Conservation (phyloP, 768 basidiomycete species). For the Leccinum fibrillosum region DNA sequence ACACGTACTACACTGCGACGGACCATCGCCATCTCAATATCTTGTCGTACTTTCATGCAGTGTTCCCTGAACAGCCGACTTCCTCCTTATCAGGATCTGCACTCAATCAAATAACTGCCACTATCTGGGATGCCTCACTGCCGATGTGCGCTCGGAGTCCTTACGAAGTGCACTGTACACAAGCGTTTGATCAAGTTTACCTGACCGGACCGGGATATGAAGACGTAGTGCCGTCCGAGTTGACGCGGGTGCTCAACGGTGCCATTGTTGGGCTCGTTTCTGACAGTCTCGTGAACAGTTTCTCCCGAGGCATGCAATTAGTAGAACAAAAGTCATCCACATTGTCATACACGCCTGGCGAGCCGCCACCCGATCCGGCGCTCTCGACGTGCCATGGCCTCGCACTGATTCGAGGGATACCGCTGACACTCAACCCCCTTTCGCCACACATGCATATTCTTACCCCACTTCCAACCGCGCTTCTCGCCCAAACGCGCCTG, state of each 20-base stretch:
- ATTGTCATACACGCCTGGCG: conserved; percentile 60
- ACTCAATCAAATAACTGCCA: conserved; percentile 37
- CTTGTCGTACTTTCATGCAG: conserved; percentile 75
- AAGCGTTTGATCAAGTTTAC: conserved; percentile 60
- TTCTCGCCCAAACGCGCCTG: conserved; percentile 34
- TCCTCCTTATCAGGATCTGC: conserved; percentile 15
- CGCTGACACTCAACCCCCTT: conserved; percentile 26
- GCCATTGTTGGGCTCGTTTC: conserved; percentile 74
- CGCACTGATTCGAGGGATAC: conserved; percentile 62
- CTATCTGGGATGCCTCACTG: conserved; percentile 60
- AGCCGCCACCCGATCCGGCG: conserved; percentile 51
- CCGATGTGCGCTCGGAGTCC: conserved; percentile 71
- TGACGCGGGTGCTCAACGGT: conserved; percentile 72
- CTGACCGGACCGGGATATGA: conserved; percentile 74
- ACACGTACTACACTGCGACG: conserved; percentile 38
- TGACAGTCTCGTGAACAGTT: background rate
- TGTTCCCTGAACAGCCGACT: conserved; percentile 32
- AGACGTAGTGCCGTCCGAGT: conserved; percentile 70
- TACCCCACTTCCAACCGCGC: conserved; percentile 61
- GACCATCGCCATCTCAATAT: conserved; percentile 70
- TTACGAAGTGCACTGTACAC: conserved; percentile 61
- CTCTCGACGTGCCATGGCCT: conserved; percentile 70
- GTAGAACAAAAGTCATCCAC: background rate
- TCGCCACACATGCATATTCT: conserved; percentile 60
- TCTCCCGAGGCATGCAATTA: background rate